phyloP scores from a whole-genome alignment of 176 grass and related monocot genomes.

The Triticum urartu region DNA sequence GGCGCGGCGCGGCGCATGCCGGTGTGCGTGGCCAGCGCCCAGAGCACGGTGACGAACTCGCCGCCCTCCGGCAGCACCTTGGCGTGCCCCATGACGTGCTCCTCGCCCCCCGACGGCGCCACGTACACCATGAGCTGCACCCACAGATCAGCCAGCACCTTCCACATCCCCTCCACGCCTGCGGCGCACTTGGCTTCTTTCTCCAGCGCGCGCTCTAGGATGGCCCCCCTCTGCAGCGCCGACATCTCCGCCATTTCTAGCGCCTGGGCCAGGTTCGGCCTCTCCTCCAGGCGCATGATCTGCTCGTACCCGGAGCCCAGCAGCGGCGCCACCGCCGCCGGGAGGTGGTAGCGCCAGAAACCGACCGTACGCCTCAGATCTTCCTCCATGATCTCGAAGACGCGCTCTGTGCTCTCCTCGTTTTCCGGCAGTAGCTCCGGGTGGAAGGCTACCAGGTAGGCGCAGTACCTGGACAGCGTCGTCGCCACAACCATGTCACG shows the following conservation, averaged over 20 bases:
- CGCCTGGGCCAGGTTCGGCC: background rate
- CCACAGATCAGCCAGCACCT: conserved; percentile 21
- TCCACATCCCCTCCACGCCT: background rate
- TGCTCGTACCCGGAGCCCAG: too few relatives aligned
- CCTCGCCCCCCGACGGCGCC: conserved; percentile 16
- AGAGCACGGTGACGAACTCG: conserved; percentile 34
- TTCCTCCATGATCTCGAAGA: background rate
- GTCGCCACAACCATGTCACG: background rate
- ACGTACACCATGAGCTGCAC: conserved; percentile 13
- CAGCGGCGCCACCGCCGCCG: background rate
- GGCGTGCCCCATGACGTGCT: conserved; percentile 9
- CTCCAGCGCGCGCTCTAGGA: background rate
- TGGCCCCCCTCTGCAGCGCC: background rate
- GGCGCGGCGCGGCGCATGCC: background rate
- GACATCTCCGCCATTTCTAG: background rate
- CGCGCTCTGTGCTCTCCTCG: background rate
- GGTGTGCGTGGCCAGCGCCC: conserved; percentile 21
- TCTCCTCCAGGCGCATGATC: background rate
- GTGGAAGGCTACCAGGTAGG: conserved; percentile 7
- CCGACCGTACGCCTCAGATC: background rate
- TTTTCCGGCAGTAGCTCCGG: conserved; percentile 3
- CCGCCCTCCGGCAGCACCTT: conserved; percentile 13
- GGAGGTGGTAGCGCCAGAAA: background rate
- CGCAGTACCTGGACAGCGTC: conserved; percentile 14
- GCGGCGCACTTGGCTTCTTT: background rate